Evolutionary conservation across 2,329 filamentous ascomycete genomes (phyloP).

Genomic region (Sphaerulina musiva): DNA sequence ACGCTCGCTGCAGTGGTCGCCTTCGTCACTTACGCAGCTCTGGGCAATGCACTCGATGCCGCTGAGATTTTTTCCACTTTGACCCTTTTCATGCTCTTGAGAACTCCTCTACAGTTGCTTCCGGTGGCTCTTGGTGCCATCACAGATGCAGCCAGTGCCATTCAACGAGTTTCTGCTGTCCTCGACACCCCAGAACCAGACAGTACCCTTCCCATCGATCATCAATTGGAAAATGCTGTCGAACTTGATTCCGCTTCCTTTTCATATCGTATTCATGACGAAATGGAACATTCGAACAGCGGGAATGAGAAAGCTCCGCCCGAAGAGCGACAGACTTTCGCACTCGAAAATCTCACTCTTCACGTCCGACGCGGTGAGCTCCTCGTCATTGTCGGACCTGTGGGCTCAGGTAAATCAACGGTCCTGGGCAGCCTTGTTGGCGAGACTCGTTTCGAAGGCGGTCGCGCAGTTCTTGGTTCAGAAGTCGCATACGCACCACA

Average conservation of each 20-base stretch:
- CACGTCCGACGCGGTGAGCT: background rate
- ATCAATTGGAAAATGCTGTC: background rate
- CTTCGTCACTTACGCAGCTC: slow-evolving; percentile 5
- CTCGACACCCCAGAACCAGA: background rate
- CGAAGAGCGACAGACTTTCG: background rate
- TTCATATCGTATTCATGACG: background rate
- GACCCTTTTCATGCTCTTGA: slow-evolving; percentile 8
- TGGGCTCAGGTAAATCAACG: slow-evolving; percentile 8
- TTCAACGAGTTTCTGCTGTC: background rate
- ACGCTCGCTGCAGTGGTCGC: background rate
- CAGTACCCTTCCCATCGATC: background rate
- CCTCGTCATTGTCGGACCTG: slow-evolving; percentile 1
- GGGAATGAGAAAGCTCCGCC: background rate
- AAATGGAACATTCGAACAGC: background rate
- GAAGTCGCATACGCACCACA: slow-evolving; percentile 42
- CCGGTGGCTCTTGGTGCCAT: slow-evolving; percentile 6
- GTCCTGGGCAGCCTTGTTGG: slow-evolving; percentile 5
- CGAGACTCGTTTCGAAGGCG: slow-evolving; percentile 2
- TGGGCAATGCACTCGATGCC: slow-evolving; percentile 4
- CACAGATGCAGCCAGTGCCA: slow-evolving; percentile 6
- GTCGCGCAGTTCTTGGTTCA: slow-evolving; percentile 2
- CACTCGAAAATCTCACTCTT: background rate
- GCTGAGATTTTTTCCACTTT: slow-evolving; percentile 6
- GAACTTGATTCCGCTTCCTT: background rate
- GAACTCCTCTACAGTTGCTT: slow-evolving; percentile 5